Conservation (phyloP, 176 grass and related monocot genomes). For the maize (Zea mays) region Zm-B73-REFERENCE-NAM-5.0 NC_050102.1:174487001-174487500, state of each 20-base stretch:
- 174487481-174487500: constrained; percentile 71
- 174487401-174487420: constrained; percentile 76
- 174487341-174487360: neutral
- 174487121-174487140: neutral
- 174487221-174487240: neutral
- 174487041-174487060: too few species aligned
- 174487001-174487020: too few species aligned
- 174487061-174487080: neutral
- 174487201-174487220: neutral
- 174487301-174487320: neutral
- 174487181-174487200: neutral
- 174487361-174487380: constrained; percentile 17
- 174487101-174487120: neutral
- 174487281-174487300: neutral
- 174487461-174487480: constrained; percentile 69
- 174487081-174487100: neutral
- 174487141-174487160: neutral
- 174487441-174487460: constrained; percentile 84
- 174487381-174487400: constrained; percentile 46
- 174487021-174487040: too few species aligned
- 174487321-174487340: constrained; percentile 7
- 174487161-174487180: neutral
- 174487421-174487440: constrained; percentile 62
- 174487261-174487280: neutral
- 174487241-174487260: neutral